Percentiles rank a stretch among this genome's conserved stretches.
Evolutionary conservation across 106 monocot species (phyloP).

Genomic region (Agapanthus africanus): DNA sequence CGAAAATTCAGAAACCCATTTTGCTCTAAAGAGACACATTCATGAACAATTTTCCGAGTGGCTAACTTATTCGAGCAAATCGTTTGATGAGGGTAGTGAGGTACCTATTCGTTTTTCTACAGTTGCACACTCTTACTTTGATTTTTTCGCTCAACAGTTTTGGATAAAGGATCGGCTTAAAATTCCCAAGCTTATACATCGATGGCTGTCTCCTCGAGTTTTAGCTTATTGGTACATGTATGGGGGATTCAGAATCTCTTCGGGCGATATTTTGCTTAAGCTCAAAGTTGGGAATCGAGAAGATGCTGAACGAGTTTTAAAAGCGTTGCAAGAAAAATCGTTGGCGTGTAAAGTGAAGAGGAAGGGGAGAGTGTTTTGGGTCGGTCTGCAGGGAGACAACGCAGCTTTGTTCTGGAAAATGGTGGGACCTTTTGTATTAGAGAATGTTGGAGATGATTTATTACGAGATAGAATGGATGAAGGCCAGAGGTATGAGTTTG

Average conservation of each 20-base stretch:
- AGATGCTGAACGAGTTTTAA: constrained; percentile 56
- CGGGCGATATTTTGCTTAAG: constrained; percentile 75
- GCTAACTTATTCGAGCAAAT: constrained; percentile 36
- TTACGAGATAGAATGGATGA: background rate
- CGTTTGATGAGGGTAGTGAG: constrained; percentile 25
- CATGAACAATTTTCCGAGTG: constrained; percentile 73
- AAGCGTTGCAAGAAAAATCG: constrained; percentile 42
- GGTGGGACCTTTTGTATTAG: constrained; percentile 54
- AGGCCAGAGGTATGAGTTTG: constrained; percentile 3
- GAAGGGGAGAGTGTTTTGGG: constrained; percentile 72
- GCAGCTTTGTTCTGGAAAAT: constrained; percentile 58
- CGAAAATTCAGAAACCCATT: constrained; percentile 49
- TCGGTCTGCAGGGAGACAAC: constrained; percentile 66
- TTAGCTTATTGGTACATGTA: constrained; percentile 98
- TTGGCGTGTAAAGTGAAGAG: constrained; percentile 66
- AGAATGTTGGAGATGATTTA: constrained; percentile 33
- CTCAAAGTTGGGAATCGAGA: constrained; percentile 52
- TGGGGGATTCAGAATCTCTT: constrained; percentile 48
- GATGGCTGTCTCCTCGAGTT: constrained; percentile 69
- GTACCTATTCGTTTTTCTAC: constrained; percentile 52
- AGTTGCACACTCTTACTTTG: constrained; percentile 51
- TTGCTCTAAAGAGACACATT: constrained; percentile 50
- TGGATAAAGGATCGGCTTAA: constrained; percentile 28
- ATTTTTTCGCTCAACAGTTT: constrained; percentile 77
- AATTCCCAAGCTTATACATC: constrained; percentile 73